Percentiles rank a stretch among this genome's conserved stretches.
These are phyloP conservation scores for Cylindrotheca fusiformis DNA, from an alignment of 108 stramenopile species.

Conservation along the genomic window DNA sequence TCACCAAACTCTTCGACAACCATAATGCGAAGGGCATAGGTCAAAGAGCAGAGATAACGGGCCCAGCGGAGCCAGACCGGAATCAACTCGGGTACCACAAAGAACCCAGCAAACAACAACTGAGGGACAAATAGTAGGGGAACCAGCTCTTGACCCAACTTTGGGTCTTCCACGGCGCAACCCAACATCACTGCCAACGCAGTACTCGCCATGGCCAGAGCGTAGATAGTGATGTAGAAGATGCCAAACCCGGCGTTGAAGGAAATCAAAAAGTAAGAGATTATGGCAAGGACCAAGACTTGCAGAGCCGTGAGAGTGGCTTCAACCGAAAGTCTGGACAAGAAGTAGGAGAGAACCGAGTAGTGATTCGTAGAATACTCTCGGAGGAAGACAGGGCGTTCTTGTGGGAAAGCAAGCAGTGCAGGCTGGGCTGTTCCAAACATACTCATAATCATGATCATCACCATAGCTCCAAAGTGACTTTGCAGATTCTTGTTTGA, in stretches of 20 bases:
- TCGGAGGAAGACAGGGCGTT: conserved; percentile 86
- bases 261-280: conserved; percentile 60
- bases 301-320: conserved; percentile 40
- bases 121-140: conserved; percentile 84
- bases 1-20: conserved; percentile 62
- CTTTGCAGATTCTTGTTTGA: conserved; percentile 58
- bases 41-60: conserved; percentile 67
- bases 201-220: conserved; percentile 62
- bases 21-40: conserved; percentile 57
- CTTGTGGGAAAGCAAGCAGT: conserved; percentile 73
- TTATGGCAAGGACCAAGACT: conserved; percentile 32
- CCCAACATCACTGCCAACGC: conserved; percentile 68
- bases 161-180: conserved; percentile 62
- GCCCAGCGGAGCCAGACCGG: conserved; percentile 76
- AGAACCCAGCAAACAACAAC: conserved; percentile 86
- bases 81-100: conserved; percentile 57
- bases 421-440: conserved; percentile 72
- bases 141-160: conserved; percentile 62
- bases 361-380: conserved; percentile 88
- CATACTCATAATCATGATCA: conserved; percentile 41
- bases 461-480: conserved; percentile 68
- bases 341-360: conserved; percentile 64
- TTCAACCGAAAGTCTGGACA: conserved; percentile 45
- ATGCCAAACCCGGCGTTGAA: conserved; percentile 53
- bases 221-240: conserved; percentile 43